Conservation (phyloP, 768 basidiomycete genomes). For the Lactifluus subvellereus region DNA sequence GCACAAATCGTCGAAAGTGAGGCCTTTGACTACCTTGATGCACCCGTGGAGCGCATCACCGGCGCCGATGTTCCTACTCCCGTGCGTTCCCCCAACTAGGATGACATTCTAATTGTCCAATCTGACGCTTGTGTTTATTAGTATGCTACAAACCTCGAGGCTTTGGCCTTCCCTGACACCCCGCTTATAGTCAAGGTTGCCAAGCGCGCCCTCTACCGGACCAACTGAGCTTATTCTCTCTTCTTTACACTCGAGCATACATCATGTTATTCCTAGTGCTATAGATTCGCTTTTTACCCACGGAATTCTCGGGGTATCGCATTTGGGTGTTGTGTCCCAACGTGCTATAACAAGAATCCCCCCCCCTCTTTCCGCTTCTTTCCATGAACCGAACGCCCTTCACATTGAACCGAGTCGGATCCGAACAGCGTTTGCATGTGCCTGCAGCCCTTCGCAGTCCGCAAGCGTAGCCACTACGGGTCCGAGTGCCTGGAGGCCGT, state of each 20-base stretch:
- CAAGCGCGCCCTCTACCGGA: constrained; percentile 87
- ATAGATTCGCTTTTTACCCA: constrained; percentile 15
- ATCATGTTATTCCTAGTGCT: constrained; percentile 21
- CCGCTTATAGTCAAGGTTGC: constrained; percentile 89
- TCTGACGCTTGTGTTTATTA: constrained; percentile 30
- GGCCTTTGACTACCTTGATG: constrained; percentile 97
- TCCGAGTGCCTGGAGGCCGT: constrained; percentile 72
- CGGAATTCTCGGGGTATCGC: not conserved
- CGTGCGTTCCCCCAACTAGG: constrained; percentile 41
- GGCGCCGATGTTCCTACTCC: constrained; percentile 98
- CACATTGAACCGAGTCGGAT: constrained; percentile 49
- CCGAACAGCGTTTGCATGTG: constrained; percentile 94
- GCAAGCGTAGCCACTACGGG: constrained; percentile 86
- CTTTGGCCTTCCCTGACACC: constrained; percentile 90
- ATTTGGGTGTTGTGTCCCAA: not conserved
- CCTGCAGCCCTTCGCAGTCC: constrained; percentile 90
- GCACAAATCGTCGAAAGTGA: constrained; percentile 97
- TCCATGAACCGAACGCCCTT: not conserved
- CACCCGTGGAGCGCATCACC: constrained; percentile 95
- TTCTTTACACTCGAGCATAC: constrained; percentile 16
- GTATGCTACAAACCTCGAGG: constrained; percentile 90
- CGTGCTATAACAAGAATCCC: not conserved
- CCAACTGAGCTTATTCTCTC: constrained; percentile 48
- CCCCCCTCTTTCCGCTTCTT: not conserved
- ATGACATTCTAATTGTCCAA: constrained; percentile 11